Evolutionary conservation across 2,329 filamentous ascomycete species (phyloP).

Genomic region (Myriosclerotinia duriaeana): DNA sequence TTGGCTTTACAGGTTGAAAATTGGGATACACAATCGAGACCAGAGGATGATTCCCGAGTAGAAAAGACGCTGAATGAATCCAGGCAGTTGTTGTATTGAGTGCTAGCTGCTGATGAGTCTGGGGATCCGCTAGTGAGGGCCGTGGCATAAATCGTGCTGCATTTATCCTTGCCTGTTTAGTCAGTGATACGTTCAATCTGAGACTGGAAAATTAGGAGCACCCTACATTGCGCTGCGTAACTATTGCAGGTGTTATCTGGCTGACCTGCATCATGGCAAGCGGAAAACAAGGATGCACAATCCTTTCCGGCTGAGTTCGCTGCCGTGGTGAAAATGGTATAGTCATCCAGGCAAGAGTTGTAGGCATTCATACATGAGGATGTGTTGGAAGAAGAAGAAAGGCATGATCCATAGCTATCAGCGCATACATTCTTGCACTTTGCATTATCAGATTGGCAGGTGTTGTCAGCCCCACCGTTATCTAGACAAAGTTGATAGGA

Average conservation of each 20-base stretch:
- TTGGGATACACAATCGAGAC: slow-evolving; percentile 7
- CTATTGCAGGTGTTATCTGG: slow-evolving; percentile 27
- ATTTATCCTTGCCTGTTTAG: slow-evolving; percentile 26
- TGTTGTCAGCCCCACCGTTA: slow-evolving; percentile 25
- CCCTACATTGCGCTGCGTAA: slow-evolving; percentile 24
- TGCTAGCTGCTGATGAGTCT: slow-evolving; percentile 21
- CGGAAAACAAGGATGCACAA: slow-evolving; percentile 26
- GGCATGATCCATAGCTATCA: slow-evolving; percentile 5
- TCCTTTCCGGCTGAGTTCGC: slow-evolving; percentile 25
- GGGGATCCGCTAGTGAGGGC: slow-evolving; percentile 25
- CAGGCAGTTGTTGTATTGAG: slow-evolving; percentile 28
- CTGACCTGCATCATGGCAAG: slow-evolving; percentile 22
- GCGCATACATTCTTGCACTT: slow-evolving; percentile 25
- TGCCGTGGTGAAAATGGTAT: slow-evolving; percentile 23
- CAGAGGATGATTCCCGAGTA: slow-evolving; percentile 7
- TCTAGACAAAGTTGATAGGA: slow-evolving; percentile 24
- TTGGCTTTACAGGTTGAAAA: slow-evolving; percentile 24
- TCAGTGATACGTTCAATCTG: neutral
- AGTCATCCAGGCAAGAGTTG: slow-evolving; percentile 22
- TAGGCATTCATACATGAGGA: slow-evolving; percentile 5
- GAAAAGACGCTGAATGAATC: slow-evolving; percentile 28
- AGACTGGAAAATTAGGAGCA: neutral
- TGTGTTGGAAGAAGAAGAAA: neutral
- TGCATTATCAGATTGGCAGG: slow-evolving; percentile 24
- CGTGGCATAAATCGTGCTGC: slow-evolving; percentile 27